Base-by-base conservation (phyloP, 805 yeast genomes). In the Sugiyamaella marilandica region DNA sequence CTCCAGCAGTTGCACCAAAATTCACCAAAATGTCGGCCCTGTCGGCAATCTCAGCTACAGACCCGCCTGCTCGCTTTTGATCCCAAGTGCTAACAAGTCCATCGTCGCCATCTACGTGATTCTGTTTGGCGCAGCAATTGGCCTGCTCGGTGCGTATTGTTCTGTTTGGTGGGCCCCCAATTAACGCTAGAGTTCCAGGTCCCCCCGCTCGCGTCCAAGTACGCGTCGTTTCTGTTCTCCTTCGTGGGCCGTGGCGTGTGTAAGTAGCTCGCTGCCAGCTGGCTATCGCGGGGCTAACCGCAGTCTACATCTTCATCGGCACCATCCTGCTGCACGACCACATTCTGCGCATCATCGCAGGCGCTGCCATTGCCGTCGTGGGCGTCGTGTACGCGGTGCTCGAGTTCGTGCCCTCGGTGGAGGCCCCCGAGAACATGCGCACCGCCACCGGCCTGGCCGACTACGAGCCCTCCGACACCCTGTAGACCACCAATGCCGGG, bases 381-480 rank as follows among this genome's bases (percentile, higher is more conserved):
- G 96, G 96, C 29, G 64, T 80, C 19, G 78, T 69, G 2, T 88
- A 75, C 68, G 65, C 77, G 47, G 79, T 70, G 0, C 75, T 88
- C 62, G 94, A 88, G 68, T 84, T 85, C 48, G 68, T 86, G 26
- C 89, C 91, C 16, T 79, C 85, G 55, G 73, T 87, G 41, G 83
- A 86, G 50, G 85, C 90, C 29, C 97, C 96, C 16, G 85, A 80
- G 53, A 87, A 85, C 70, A 87, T 89, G 87, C 36, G 82, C 74
- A 29, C 50, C 26, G 50, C 49, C 33, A 16, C 39, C 33, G 53
- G 47, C 18, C 37, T 31, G 41, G 74, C 74, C n/a, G 74, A 68
- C 43, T 59, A 60, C 39, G 71, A 69, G 54, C 64, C 63, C 44
- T 54, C 61, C 24, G 68, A 65, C 45, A 63, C 67, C n/a, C 56